Evolutionary conservation across 768 basidiomycete genomes (phyloP).

Genomic region (Boletus rubescentipes): DNA sequence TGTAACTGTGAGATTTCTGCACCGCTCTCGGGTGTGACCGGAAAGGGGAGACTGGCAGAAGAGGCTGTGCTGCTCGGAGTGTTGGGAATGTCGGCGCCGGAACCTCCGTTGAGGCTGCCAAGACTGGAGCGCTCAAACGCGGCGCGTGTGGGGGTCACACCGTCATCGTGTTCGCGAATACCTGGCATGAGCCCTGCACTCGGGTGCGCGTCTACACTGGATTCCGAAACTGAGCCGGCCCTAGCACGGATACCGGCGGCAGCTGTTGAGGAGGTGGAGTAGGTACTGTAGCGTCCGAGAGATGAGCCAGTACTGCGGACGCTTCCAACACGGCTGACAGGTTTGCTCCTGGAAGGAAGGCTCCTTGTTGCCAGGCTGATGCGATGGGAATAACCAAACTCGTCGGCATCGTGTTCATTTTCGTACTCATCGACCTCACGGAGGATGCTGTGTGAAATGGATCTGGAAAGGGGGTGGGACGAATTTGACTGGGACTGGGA

Average conservation of each 20-base stretch:
- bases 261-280: slow-evolving; percentile 19
- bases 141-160: slow-evolving; percentile 29
- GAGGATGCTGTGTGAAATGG: slow-evolving; percentile 31
- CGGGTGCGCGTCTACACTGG: slow-evolving; percentile 11
- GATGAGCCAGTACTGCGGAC: slow-evolving; percentile 23
- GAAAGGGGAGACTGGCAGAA: slow-evolving; percentile 31
- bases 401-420: slow-evolving; percentile 9
- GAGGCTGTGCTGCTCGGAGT: slow-evolving; percentile 34
- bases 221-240: slow-evolving; percentile 19
- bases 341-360: slow-evolving; percentile 24
- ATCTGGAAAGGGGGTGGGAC: slow-evolving; percentile 23
- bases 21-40: slow-evolving; percentile 26
- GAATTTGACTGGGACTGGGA: slow-evolving; percentile 13
- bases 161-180: slow-evolving; percentile 31
- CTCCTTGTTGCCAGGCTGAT: slow-evolving; percentile 16
- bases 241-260: slow-evolving; percentile 8
- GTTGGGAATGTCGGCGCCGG: slow-evolving; percentile 19
- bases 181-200: slow-evolving; percentile 23
- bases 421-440: slow-evolving; percentile 30
- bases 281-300: slow-evolving; percentile 22
- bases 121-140: slow-evolving; percentile 27
- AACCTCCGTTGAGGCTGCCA: slow-evolving; percentile 22
- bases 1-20: slow-evolving; percentile 16
- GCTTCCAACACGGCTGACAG: slow-evolving; percentile 22
- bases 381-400: slow-evolving; percentile 25